Conservation (phyloP, 2,329 filamentous ascomycete genomes). For the Microcera coccophila region DNA sequence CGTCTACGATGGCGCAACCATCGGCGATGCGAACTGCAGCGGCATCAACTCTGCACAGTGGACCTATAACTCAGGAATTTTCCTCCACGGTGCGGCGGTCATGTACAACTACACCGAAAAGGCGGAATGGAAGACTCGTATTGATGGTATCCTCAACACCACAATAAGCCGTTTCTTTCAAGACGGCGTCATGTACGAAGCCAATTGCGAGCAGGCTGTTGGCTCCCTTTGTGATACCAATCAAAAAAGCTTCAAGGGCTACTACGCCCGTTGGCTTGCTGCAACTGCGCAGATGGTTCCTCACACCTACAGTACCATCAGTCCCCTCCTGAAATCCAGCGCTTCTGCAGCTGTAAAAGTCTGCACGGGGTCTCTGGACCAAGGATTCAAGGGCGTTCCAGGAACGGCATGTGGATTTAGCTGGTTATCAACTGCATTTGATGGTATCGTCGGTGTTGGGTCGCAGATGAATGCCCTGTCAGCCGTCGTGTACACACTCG, state of each 20-base stretch:
- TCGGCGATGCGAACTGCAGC: slow-evolving; percentile 42
- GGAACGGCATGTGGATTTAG: slow-evolving; percentile 64
- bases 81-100: slow-evolving; percentile 57
- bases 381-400: slow-evolving; percentile 47
- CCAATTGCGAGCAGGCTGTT: slow-evolving; percentile 60
- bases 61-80: slow-evolving; percentile 67
- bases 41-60: slow-evolving; percentile 58
- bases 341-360: slow-evolving; percentile 50
- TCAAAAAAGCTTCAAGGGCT: slow-evolving; percentile 73
- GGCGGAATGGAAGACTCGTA: slow-evolving; percentile 53
- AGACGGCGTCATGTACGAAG: slow-evolving; percentile 57
- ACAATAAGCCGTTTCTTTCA: slow-evolving; percentile 52
- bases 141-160: slow-evolving; percentile 54
- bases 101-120: slow-evolving; percentile 58
- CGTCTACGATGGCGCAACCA: slow-evolving; percentile 49
- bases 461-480: slow-evolving; percentile 66
- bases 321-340: slow-evolving; percentile 47
- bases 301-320: slow-evolving; percentile 46
- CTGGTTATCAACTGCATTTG: slow-evolving; percentile 57
- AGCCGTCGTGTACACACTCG: slow-evolving; percentile 58
- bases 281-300: slow-evolving; percentile 53
- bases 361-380: slow-evolving; percentile 46
- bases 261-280: slow-evolving; percentile 64
- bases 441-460: slow-evolving; percentile 60
- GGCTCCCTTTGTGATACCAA: slow-evolving; percentile 65